phyloP scores from a whole-genome alignment of 129 eudicot genomes.

The Flaveria brownii region DNA sequence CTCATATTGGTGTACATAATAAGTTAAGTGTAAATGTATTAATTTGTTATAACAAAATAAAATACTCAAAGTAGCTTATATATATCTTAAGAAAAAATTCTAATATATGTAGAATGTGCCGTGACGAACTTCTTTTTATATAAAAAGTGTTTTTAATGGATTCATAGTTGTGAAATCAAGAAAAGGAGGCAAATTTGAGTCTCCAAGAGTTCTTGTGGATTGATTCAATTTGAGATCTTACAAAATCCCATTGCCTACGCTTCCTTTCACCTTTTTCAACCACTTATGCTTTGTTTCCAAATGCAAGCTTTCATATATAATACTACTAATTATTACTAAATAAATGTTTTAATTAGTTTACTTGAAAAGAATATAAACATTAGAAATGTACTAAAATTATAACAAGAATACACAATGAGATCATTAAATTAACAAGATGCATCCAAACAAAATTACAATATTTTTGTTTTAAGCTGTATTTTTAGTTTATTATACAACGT shows the following conservation, averaged over 20 bases:
- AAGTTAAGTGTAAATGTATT: too few species aligned
- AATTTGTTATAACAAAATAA: too few species aligned
- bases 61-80: background rate
- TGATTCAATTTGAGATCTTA: constrained; percentile 33
- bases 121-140: background rate
- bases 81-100: background rate
- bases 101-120: background rate
- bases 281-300: constrained; percentile 24
- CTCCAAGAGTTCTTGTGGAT: constrained; percentile 38
- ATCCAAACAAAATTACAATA: too few species aligned
- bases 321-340: background rate
- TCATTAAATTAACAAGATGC: too few species aligned
- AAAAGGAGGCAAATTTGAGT: constrained; percentile 40
- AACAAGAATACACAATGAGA: too few species aligned
- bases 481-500: too few species aligned
- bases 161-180: constrained; percentile 32
- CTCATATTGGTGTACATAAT: background rate
- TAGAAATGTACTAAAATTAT: too few species aligned
- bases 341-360: background rate
- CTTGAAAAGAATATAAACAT: too few species aligned
- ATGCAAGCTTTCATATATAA: constrained; percentile 11
- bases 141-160: background rate
- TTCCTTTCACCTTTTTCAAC: constrained; percentile 32
- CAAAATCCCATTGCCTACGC: constrained; percentile 36
- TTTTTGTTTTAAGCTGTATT: too few species aligned